Evolutionary conservation across 2,329 filamentous ascomycete species (phyloP).

Genomic region (Pseudocercospora musae): DNA sequence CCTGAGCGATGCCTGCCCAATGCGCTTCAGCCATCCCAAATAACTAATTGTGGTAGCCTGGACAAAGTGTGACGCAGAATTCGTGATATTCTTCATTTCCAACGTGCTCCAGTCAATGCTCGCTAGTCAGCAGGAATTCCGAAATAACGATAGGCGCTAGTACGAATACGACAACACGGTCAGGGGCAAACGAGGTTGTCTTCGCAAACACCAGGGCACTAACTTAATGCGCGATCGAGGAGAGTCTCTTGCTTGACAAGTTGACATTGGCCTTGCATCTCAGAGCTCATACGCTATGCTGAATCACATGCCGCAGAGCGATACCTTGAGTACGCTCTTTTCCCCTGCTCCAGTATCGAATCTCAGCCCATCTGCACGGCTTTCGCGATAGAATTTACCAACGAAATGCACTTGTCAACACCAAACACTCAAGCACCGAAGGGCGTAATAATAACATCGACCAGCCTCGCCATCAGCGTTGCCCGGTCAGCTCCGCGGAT

Average conservation of each 20-base stretch:
- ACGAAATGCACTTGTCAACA: background rate
- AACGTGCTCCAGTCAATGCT: too few species aligned
- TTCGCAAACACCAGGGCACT: too few species aligned
- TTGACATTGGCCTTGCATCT: too few species aligned
- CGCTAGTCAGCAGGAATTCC: too few species aligned
- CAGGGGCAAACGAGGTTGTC: background rate
- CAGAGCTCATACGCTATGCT: too few species aligned
- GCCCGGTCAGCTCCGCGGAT: slow-evolving; percentile 6
- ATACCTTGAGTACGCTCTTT: too few species aligned
- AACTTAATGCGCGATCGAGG: too few species aligned
- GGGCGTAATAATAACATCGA: background rate
- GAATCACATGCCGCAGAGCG: too few species aligned
- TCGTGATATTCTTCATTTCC: background rate
- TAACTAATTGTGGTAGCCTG: background rate
- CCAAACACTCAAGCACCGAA: background rate
- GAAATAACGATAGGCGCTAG: background rate
- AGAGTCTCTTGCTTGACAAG: too few species aligned
- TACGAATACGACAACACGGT: background rate
- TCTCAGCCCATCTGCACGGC: background rate
- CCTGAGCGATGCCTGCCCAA: background rate
- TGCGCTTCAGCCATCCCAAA: background rate
- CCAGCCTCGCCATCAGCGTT: slow-evolving; percentile 1
- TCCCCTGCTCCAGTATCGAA: background rate
- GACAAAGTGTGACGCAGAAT: too few species aligned
- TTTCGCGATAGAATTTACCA: too few species aligned